Percentiles rank a stretch among this genome's conserved stretches.
phyloP scores from a whole-genome alignment of 2,329 filamentous ascomycete genomes.

The Biscogniauxia mediterranea region DNA sequence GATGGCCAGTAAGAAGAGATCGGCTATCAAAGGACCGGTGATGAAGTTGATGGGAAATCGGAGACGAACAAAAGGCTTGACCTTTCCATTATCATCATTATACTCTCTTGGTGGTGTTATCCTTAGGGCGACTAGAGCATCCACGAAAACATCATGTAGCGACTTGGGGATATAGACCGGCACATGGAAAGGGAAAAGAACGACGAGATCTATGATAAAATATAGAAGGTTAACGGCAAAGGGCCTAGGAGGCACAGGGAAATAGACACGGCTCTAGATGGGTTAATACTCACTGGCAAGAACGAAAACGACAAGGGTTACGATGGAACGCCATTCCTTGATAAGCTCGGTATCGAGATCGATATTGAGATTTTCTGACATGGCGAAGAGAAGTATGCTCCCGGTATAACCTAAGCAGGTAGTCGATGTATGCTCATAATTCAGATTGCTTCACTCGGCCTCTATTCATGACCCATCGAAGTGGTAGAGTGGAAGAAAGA shows the following conservation, averaged over 20 bases:
- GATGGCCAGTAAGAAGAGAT: slow-evolving; percentile 70
- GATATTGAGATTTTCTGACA: slow-evolving; percentile 18
- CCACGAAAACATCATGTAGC: slow-evolving; percentile 44
- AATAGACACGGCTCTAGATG: too few species aligned
- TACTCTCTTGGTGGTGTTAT: slow-evolving; percentile 48
- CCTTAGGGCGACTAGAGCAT: slow-evolving; percentile 43
- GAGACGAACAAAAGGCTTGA: slow-evolving; percentile 46
- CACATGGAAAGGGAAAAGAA: slow-evolving; percentile 67
- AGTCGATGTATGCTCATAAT: background rate
- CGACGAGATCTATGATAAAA: slow-evolving; percentile 56
- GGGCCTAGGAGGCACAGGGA: background rate
- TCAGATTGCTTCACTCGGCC: background rate
- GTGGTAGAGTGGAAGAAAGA: too few species aligned
- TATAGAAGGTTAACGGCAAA: slow-evolving; percentile 8
- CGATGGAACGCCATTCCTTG: slow-evolving; percentile 64
- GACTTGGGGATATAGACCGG: slow-evolving; percentile 58
- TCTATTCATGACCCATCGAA: background rate
- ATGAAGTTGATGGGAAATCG: slow-evolving; percentile 67
- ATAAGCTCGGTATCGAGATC: slow-evolving; percentile 54
- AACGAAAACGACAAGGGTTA: slow-evolving; percentile 68
- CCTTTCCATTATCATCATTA: slow-evolving; percentile 20
- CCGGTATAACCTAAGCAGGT: background rate
- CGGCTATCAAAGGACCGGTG: slow-evolving; percentile 68
- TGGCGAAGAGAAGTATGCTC: slow-evolving; percentile 8
- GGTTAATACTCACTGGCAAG: slow-evolving; percentile 62